Base-by-base conservation (phyloP, 192 early-diverging fungal species). In the Physocladia obscura region DNA sequence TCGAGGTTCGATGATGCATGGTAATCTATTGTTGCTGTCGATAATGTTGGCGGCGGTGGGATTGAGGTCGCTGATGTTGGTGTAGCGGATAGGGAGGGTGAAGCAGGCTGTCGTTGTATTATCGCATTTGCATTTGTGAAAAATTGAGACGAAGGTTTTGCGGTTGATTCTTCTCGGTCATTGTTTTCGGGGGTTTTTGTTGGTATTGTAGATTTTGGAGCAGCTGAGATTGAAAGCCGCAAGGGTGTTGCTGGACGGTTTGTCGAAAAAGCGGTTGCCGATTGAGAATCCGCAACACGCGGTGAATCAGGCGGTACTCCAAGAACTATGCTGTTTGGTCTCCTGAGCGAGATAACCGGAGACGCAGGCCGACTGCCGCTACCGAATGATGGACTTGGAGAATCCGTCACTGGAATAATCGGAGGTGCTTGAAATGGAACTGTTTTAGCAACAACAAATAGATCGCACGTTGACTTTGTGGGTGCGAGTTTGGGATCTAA, bases 401-500 rank as follows among this genome's bases (percentile, higher is more conserved):
- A 44, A 13, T 8, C 11, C 8, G 40, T 13, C n/a, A n/a, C n/a
- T 44, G 40, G 40, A 44, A n/a, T 13, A 13, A 13, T n/a, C 40
- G 57, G 57, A 11, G 35, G 35, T 21, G 4, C 38, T 44, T 62
- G 59, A 6, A 22, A 11, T 0, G 59, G 59, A 38, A 62, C 59
- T 15, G 22, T 34, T 11, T 40, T 4, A 19, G 38, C 6, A 47
- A 62, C 26, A 19, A 62, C 17, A 30, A 8, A n/a, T 13, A 8
- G 8, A 44, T 44, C 40, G 40, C 40, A 44, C n/a, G n/a, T n/a
- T 13, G 40, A 44, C 40, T 26, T 13, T 19, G 34, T 6, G 19
- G 13, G 34, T 44, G 59, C 37, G 4, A 4, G 15, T 4, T 5
- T 62, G n/a, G 65, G 65, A 57, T 68, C 65, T 49, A 68, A 40